These are phyloP conservation scores for Ochetophila trinervis DNA, from an alignment of 306 rosid species.

Conservation along the genomic window DNA sequence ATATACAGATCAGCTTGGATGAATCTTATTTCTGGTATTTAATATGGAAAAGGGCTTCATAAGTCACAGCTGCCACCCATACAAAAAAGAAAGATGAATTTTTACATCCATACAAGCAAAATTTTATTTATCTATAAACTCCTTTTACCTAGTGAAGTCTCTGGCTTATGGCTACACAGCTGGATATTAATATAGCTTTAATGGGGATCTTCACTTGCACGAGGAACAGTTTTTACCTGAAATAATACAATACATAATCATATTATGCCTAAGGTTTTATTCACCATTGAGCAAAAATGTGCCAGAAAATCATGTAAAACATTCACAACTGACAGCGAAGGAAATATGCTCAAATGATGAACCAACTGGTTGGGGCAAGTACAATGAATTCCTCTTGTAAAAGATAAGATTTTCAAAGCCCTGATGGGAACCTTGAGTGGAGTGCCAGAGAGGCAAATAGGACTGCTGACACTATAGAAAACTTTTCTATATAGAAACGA, in stretches of 20 bases:
- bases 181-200: constrained; percentile 7
- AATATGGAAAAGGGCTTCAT: neutral
- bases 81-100: neutral
- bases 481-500: too few relatives aligned
- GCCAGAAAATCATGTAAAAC: too few relatives aligned
- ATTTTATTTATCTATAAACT: constrained; percentile 27
- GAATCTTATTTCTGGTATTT: too few relatives aligned
- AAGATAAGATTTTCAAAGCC: too few relatives aligned
- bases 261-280: neutral
- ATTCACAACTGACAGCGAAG: too few relatives aligned
- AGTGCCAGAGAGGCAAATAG: too few relatives aligned
- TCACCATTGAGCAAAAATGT: neutral
- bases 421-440: too few relatives aligned
- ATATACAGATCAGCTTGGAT: too few relatives aligned
- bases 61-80: neutral
- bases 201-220: constrained; percentile 47
- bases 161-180: neutral
- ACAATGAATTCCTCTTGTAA: too few relatives aligned
- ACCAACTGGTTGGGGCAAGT: too few relatives aligned
- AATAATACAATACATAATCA: neutral
- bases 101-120: constrained; percentile 1
- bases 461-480: too few relatives aligned
- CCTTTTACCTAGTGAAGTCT: constrained; percentile 19
- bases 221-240: constrained; percentile 80
- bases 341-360: too few relatives aligned